These are phyloP conservation scores for Acacia melanoxylon DNA, from an alignment of 306 rosid genomes.

Conservation along the genomic window DNA sequence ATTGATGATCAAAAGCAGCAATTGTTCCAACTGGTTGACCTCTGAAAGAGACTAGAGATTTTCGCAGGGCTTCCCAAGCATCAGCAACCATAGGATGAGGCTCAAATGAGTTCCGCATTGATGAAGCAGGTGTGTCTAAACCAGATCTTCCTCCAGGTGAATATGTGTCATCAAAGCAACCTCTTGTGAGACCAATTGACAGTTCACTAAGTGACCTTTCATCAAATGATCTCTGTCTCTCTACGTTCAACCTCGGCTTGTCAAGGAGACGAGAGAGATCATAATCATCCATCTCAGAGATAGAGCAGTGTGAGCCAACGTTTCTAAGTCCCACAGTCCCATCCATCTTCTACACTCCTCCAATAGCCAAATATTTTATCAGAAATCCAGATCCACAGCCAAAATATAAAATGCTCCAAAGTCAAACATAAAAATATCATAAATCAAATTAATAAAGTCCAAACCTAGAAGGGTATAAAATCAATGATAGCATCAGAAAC, in stretches of 20 bases:
- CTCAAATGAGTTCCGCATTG: conserved; percentile 84
- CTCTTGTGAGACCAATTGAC: conserved; percentile 58
- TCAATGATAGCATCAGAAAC: conserved; percentile 24
- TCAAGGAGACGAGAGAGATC: conserved; percentile 74
- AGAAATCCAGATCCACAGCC: conserved; percentile 27
- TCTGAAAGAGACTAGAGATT: conserved; percentile 68
- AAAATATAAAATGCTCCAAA: conserved; percentile 3
- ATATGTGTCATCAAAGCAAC: conserved; percentile 65
- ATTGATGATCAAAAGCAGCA: conserved; percentile 80
- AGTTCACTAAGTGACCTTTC: conserved; percentile 92
- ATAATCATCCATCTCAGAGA: conserved; percentile 76
- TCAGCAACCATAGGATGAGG: conserved; percentile 95
- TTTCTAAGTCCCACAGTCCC: conserved; percentile 62
- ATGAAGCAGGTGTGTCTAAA: conserved; percentile 71
- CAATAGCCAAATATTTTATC: conserved; percentile 22
- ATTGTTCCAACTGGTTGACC: conserved; percentile 86
- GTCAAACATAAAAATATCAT: conserved; percentile 23
- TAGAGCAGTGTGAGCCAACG: conserved; percentile 71
- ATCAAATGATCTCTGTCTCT: conserved; percentile 89
- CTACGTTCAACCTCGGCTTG: conserved; percentile 73
- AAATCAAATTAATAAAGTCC: not conserved
- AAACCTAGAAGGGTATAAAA: not conserved
- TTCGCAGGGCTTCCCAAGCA: conserved; percentile 90
- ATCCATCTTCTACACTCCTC: conserved; percentile 57
- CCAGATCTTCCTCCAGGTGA: conserved; percentile 89